phyloP scores from a whole-genome alignment of 2,329 filamentous ascomycete genomes.

The Fusarium sulawesiense region DNA sequence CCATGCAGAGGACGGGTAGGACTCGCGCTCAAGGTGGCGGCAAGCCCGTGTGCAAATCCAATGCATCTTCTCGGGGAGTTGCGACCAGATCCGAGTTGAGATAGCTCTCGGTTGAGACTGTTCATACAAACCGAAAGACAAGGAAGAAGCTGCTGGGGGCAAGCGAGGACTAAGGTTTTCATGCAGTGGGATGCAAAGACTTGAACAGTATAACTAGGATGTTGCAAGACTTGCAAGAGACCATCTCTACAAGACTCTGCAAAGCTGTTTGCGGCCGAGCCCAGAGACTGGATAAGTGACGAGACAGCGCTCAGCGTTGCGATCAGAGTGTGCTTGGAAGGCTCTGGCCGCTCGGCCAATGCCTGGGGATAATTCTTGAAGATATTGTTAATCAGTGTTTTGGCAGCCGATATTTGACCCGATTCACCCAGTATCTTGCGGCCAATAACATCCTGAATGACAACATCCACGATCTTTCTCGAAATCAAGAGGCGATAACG shows the following conservation, averaged over 20 bases:
- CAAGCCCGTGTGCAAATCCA: conserved; percentile 91
- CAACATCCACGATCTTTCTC: conserved; percentile 83
- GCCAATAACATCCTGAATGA: conserved; percentile 87
- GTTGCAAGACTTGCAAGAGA: conserved; percentile 88
- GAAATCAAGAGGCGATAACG: conserved; percentile 88
- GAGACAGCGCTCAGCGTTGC: conserved; percentile 82
- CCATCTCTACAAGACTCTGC: conserved; percentile 88
- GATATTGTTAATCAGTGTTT: conserved; percentile 84
- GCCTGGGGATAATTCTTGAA: conserved; percentile 95
- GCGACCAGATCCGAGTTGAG: conserved; percentile 77
- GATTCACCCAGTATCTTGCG: conserved; percentile 87
- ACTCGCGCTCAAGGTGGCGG: conserved; percentile 90
- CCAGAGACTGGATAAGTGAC: conserved; percentile 81
- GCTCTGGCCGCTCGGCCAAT: conserved; percentile 86
- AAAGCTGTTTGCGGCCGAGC: conserved; percentile 82
- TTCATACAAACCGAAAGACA: conserved; percentile 98
- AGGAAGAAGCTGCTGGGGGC: conserved; percentile 89
- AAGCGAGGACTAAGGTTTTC: conserved; percentile 87
- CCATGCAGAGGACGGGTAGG: conserved; percentile 90
- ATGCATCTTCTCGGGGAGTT: conserved; percentile 86
- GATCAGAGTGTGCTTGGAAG: conserved; percentile 85
- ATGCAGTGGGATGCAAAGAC: conserved; percentile 88
- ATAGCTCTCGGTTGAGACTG: conserved; percentile 87
- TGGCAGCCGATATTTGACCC: conserved; percentile 85
- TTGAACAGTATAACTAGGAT: conserved; percentile 96